Evolutionary conservation across 129 eudicot genomes (phyloP), one percentile per base, ranked within the genome.

Genomic region (Chrysanthemum seticuspe): DNA sequence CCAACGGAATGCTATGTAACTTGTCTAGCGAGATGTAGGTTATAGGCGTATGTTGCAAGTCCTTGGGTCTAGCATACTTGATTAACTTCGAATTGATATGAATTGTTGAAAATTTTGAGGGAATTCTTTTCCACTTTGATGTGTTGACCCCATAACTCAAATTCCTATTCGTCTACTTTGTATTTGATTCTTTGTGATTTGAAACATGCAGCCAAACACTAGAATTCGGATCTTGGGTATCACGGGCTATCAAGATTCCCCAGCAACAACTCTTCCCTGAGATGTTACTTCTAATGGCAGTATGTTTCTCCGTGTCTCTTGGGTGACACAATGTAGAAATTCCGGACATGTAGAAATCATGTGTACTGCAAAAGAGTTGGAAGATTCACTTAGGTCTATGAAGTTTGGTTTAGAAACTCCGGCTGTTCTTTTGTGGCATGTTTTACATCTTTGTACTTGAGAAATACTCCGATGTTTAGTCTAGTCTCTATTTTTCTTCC

Each of bases 171-270:
- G 47, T 19, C 6, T 71, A 11, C 50, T 62, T 51, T 36, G 63
- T 68, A 29, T 73, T 27, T 67, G 51, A 75, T 79, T 82, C 55
- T 47, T 80, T 67, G 34, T 52, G 6, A 44, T 65, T 27, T 44
- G 0, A 63, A 62, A n/a, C 48, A 29, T 76, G 76, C 96, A 94
- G 98, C 98, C 97, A 45, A 94, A 84, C 72, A 90, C 98, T 1
- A 80, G 96, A 29, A 84, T 94, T 70, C 86, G 95, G 86, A 86
- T 94, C 45, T 68, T 90, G 75, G 95, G 93, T 65, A 88, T 94
- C 88, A 87, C 96, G 0, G 98, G 97, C 10, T 94, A 90, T 74
- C 83, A 94, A 73, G 85, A 90, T 65, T 76, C 85, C 10, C 97
- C 98, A 5, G 85, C 75, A 9, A 53, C 72, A 4, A 85, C 94